Base-by-base conservation (phyloP, 768 basidiomycete genomes). In the Suillus paluster region DNA sequence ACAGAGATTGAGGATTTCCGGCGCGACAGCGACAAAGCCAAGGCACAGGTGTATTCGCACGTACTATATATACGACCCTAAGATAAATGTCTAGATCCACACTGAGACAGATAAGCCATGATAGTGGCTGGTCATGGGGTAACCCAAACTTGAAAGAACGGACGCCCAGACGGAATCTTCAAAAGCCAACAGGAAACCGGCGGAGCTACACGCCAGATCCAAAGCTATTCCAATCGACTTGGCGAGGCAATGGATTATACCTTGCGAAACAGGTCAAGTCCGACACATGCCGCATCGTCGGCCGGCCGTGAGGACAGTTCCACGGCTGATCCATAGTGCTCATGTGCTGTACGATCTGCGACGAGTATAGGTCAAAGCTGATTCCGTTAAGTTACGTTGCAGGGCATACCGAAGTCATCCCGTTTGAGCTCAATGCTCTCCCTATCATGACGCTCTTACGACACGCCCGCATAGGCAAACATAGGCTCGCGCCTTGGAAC, bases 381-480 rank as follows among this genome's bases (percentile, higher is more conserved):
- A 54, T 46, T 10, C 33, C 23, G 54, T 15, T 4, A 19, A 54
- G 30, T 8, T 10, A 36, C 25, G 14, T 7, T 36, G 34, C 17
- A 25, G 15, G 23, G 25, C 42, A 14, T 68, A 93, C 90, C 63
- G 80, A 70, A 21, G 80, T 84, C 97, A 99, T 99, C 70, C 92
- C 93, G 17, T 79, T 74, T 62, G 75, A 80, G 41, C 83, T 94
- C 63, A 99, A 80, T 12, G 95, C 81, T 79, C 86, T 92, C 4
- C 97, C 96, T 48, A 98, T 83, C 97, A 99, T 99, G 45, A 97
- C 89, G 74, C 95, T 98, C 79, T 92, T 95, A 65, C 97, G 75
- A 75, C 97, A 99, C 0, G 97, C 97, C 39, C 96, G 85, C 84
- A 89, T 92, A n/a, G 0, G 97, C 97, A 71, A 99, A 98, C 96